phyloP scores from a whole-genome alignment of 2,329 filamentous ascomycete species.

The Chaetomium sp. region DNA sequence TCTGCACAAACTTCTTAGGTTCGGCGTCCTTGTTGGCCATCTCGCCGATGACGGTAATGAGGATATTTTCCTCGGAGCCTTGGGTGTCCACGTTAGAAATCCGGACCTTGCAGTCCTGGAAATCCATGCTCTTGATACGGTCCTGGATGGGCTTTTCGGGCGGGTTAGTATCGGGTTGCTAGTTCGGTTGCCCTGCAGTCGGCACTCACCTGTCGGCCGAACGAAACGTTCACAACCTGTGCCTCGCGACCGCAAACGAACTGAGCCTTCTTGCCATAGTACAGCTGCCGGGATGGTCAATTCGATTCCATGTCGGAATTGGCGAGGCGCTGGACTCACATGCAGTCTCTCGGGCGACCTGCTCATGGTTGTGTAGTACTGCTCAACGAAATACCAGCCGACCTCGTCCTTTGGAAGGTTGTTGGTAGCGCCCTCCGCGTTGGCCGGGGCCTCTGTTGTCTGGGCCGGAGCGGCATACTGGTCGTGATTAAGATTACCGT shows the following conservation, averaged over 20 bases:
- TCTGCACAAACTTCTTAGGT: conserved; percentile 96
- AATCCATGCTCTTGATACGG: conserved; percentile 88
- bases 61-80: conserved; percentile 86
- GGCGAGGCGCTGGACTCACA: conserved; percentile 48
- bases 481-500: conserved; percentile 55
- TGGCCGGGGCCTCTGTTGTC: conserved; percentile 40
- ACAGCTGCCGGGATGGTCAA: conserved; percentile 59
- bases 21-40: conserved; percentile 91
- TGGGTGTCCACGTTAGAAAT: conserved; percentile 98
- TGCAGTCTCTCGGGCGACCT: conserved; percentile 92
- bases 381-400: conserved; percentile 99
- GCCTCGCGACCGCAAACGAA: conserved; percentile 92
- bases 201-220: conserved; percentile 77
- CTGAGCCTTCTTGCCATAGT: conserved; percentile 95
- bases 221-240: conserved; percentile 80
- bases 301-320: neutral
- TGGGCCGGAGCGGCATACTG: conserved; percentile 44
- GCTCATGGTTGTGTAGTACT: conserved; percentile 98
- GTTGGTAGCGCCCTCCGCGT: conserved; percentile 42
- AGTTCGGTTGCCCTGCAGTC: no score
- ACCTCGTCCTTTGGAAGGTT: conserved; percentile 84
- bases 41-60: conserved; percentile 97
- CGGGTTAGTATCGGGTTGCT: conserved; percentile 1
- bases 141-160: conserved; percentile 80
- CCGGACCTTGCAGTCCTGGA: conserved; percentile 97